Base-by-base conservation (phyloP, 345 rosid species). In the Salix dunnii region DNA sequence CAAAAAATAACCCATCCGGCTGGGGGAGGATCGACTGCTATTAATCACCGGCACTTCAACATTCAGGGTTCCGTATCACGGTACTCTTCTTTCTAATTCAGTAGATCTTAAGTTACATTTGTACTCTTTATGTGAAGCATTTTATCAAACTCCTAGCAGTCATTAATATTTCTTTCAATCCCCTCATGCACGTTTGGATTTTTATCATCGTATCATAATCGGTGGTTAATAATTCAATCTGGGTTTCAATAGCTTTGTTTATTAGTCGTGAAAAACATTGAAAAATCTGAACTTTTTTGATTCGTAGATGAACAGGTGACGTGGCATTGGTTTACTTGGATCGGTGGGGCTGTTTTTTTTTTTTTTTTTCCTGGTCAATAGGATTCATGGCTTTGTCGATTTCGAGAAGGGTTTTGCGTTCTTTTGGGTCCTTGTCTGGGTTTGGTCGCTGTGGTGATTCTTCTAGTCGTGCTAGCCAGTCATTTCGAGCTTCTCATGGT, bases 361-460 rank as follows among this genome's bases (percentile, higher is more conserved):
- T n/a, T n/a, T n/a, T n/a, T n/a, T n/a, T n/a, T n/a, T n/a, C n/a
- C 62, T 70, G 16, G 63, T 6, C 21, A 13, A 35, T 55, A 38
- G 27, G 55, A 66, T 76, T 18, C 20, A 90, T 89, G 94, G 91
- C 90, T 63, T 78, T 85, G 51, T 78, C 82, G 2, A 58, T 86
- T 61, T 86, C 86, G 7, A 79, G 76, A 82, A 80, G 82, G 80
- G 6, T 87, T 74, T 14, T 84, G 4, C 80, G 80, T 69, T 76
- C 78, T 36, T 70, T 88, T 16, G 85, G 86, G 18, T 82, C 84
- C 4, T 81, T 86, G 5, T 58, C 83, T 67, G 74, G 75, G 51
- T 28, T 77, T 35, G 72, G 80, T 74, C 76, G 58, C 58, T 20
- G 77, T 18, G 18, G 38, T 20, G 20, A 43, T 76, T 68, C 79